These are phyloP conservation scores for Quercus variabilis DNA, from an alignment of 306 rosid species.

Conservation along the genomic window DNA sequence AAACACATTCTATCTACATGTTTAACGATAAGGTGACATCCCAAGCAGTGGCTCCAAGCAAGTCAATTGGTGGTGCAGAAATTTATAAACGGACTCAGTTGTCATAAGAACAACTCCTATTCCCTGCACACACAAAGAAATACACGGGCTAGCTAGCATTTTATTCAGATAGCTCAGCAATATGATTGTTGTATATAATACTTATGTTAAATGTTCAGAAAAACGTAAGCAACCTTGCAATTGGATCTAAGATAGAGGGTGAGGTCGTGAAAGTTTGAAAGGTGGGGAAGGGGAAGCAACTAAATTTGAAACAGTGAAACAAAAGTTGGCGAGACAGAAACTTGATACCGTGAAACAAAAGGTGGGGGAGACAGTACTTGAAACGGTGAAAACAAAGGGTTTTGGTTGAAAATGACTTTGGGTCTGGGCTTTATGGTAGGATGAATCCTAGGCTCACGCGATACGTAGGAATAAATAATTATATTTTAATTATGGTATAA, in stretches of 20 bases:
- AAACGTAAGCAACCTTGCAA: constrained; percentile 6
- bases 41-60: constrained; percentile 75
- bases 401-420: too few species aligned
- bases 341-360: too few species aligned
- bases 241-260: not conserved
- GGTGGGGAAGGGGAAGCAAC: too few species aligned
- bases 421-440: too few species aligned
- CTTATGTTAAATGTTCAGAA: not conserved
- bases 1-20: not conserved
- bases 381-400: too few species aligned
- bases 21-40: constrained; percentile 59
- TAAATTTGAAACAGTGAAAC: too few species aligned
- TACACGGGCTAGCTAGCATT: not conserved
- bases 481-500: too few species aligned
- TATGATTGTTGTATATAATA: not conserved
- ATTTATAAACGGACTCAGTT: constrained; percentile 74
- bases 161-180: constrained; percentile 7
- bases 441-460: too few species aligned
- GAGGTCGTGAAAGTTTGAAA: too few species aligned
- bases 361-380: too few species aligned
- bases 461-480: too few species aligned
- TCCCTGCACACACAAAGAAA: constrained; percentile 42
- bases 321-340: too few species aligned
- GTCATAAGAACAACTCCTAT: constrained; percentile 67
- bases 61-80: constrained; percentile 66